Percentiles rank a stretch among this genome's conserved stretches.
These are phyloP conservation scores for Hyaloperonospora brassicae DNA, from an alignment of 352 stramenopile species.

Conservation along the genomic window DNA sequence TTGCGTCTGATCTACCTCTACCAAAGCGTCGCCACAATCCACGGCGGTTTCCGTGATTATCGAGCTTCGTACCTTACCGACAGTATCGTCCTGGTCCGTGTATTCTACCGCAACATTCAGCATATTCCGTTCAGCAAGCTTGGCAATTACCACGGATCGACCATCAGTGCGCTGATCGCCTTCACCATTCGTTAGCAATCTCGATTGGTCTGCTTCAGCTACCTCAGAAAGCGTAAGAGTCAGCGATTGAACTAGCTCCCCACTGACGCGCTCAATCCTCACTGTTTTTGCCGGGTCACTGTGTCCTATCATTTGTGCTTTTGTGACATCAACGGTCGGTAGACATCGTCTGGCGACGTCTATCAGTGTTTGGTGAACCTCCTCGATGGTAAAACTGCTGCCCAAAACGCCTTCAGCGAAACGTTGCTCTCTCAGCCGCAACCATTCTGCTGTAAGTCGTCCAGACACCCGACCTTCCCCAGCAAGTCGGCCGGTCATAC, in stretches of 20 bases:
- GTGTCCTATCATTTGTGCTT: neutral
- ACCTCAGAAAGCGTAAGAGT: conserved; percentile 1
- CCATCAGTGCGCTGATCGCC: neutral
- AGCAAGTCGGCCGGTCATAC: neutral
- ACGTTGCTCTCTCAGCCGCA: conserved; percentile 1
- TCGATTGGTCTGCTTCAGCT: neutral
- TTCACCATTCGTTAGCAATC: neutral
- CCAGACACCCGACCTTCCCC: conserved; percentile 3
- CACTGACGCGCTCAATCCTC: neutral
- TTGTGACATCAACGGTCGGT: neutral
- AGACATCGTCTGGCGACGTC: neutral
- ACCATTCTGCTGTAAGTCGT: neutral
- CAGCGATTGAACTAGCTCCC: conserved; percentile 3
- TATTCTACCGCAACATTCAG: conserved; percentile 1
- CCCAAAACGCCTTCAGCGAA: conserved; percentile 1
- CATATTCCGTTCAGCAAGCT: neutral
- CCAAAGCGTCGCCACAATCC: conserved; percentile 3
- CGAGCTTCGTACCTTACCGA: conserved; percentile 1
- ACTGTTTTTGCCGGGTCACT: neutral
- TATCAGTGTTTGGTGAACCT: neutral
- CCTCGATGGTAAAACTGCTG: neutral
- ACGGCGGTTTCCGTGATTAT: conserved; percentile 13
- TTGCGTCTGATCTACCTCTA: conserved; percentile 21
- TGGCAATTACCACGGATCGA: neutral
- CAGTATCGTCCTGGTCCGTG: conserved; percentile 2